These are phyloP conservation scores for Hypoxylon intermedium DNA, from an alignment of 495 filamentous ascomycete genomes.

Conservation along the genomic window DNA sequence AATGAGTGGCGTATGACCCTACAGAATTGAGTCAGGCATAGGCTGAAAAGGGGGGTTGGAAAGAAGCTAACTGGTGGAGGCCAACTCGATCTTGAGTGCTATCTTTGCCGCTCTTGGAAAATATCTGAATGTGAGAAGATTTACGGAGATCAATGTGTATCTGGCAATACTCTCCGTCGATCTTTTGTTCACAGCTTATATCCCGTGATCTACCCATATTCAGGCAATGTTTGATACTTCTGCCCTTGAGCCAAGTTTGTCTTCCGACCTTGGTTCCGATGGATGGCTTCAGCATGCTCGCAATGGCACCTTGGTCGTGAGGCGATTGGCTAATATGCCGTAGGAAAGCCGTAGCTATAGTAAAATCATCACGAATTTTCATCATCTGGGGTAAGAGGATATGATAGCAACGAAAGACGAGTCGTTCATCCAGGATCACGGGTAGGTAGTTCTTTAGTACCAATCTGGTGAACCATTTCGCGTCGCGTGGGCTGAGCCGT, in stretches of 20 bases:
- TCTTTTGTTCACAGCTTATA: slow-evolving; percentile 81
- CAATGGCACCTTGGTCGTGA: slow-evolving; percentile 34
- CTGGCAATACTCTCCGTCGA: slow-evolving; percentile 89
- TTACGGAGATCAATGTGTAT: slow-evolving; percentile 78
- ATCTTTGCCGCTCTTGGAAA: slow-evolving; percentile 91
- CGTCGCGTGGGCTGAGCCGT: slow-evolving; percentile 70
- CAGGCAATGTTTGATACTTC: slow-evolving; percentile 77
- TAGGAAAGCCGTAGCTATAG: slow-evolving; percentile 44
- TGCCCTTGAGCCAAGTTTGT: slow-evolving; percentile 73
- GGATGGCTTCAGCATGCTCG: slow-evolving; percentile 59
- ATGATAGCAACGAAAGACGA: slow-evolving; percentile 61
- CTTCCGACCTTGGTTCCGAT: slow-evolving; percentile 78
- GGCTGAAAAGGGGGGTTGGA: slow-evolving; percentile 32
- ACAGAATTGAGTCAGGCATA: slow-evolving; percentile 15
- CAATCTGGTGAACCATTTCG: slow-evolving; percentile 87
- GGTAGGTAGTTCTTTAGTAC: slow-evolving; percentile 78
- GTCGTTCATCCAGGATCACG: slow-evolving; percentile 55
- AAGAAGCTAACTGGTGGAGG: slow-evolving; percentile 60
- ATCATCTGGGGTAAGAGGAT: slow-evolving; percentile 67
- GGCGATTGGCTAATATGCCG: slow-evolving; percentile 29
- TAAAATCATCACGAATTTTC: slow-evolving; percentile 66
- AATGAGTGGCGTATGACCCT: slow-evolving; percentile 63
- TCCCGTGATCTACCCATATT: slow-evolving; percentile 62
- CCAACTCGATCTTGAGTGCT: slow-evolving; percentile 73
- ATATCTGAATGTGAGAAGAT: slow-evolving; percentile 70